A percentile compares a stretch with the other conserved stretches of the same genome.
Conservation (phyloP, 2,329 filamentous ascomycete genomes). For the Apiospora saccharicola region DNA sequence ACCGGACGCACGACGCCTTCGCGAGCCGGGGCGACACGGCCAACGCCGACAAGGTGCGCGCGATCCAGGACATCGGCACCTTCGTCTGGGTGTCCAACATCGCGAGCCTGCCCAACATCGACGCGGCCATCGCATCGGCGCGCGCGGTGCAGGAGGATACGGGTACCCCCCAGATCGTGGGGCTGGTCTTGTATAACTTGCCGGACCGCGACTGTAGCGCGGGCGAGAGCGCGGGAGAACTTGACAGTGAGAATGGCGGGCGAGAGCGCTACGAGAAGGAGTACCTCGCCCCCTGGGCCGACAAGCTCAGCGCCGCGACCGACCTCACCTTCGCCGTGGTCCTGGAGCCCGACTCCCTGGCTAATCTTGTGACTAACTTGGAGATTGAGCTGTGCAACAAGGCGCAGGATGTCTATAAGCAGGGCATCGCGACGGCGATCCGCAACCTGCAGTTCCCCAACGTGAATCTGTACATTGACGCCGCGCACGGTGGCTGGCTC, state of each 20-base stretch:
- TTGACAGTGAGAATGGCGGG: slow-evolving; percentile 52
- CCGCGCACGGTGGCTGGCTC: slow-evolving; percentile 66
- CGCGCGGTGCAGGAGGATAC: slow-evolving; percentile 45
- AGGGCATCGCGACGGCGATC: slow-evolving; percentile 60
- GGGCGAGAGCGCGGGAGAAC: slow-evolving; percentile 65
- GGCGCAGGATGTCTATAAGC: slow-evolving; percentile 56
- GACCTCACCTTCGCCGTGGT: slow-evolving; percentile 55
- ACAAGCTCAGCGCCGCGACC: slow-evolving; percentile 52
- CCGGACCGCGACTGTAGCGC: slow-evolving; percentile 67
- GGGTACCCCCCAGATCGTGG: slow-evolving; percentile 42
- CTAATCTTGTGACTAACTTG: slow-evolving; percentile 66
- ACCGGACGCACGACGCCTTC: slow-evolving; percentile 48
- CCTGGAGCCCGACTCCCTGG: slow-evolving; percentile 64
- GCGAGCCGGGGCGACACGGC: slow-evolving; percentile 43
- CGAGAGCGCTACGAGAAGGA: slow-evolving; percentile 58
- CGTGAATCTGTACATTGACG: slow-evolving; percentile 66
- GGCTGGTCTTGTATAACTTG: slow-evolving; percentile 65
- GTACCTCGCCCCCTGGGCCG: slow-evolving; percentile 59
- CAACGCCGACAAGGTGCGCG: slow-evolving; percentile 48
- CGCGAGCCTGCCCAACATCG: slow-evolving; percentile 53
- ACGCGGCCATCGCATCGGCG: slow-evolving; percentile 56
- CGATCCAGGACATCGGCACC: slow-evolving; percentile 49
- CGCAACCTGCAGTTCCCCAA: slow-evolving; percentile 63
- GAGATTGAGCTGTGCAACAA: slow-evolving; percentile 57
- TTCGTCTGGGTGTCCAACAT: slow-evolving; percentile 53